Percentiles rank a stretch among this genome's conserved stretches.
Conservation (phyloP, 768 basidiomycete genomes). For the Phallus indusiatus region DNA sequence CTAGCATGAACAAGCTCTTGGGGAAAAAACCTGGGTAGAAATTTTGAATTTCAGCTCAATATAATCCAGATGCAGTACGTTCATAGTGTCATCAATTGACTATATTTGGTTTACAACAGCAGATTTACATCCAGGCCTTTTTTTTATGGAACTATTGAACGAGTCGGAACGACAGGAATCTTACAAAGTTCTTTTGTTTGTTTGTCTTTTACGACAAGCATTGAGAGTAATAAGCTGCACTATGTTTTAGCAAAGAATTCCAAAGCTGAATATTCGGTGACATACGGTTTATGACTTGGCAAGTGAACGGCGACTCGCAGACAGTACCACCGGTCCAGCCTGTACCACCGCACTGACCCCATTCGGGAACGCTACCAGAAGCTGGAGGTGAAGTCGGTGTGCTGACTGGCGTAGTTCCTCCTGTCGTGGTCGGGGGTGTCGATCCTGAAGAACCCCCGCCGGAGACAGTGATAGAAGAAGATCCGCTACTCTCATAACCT, state of each 20-base stretch:
- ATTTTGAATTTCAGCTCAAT: too few relatives aligned
- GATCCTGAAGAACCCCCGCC: background rate
- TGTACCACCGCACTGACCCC: constrained; percentile 6
- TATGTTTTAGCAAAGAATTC: background rate
- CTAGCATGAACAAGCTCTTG: too few relatives aligned
- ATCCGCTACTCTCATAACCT: constrained; percentile 35
- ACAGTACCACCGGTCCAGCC: constrained; percentile 9
- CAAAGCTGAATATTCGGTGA: background rate
- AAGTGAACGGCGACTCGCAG: constrained; percentile 7
- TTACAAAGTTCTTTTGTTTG: too few relatives aligned
- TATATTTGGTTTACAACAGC: too few relatives aligned
- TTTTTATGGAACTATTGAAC: too few relatives aligned
- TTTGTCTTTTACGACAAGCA: background rate
- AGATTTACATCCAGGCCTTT: too few relatives aligned
- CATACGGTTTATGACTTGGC: background rate
- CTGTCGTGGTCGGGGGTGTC: background rate
- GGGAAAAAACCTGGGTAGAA: too few relatives aligned
- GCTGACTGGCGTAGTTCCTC: background rate
- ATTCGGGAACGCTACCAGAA: background rate
- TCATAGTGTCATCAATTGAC: too few relatives aligned
- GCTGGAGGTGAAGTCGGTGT: background rate
- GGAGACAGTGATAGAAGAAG: constrained; percentile 20
- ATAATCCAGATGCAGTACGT: too few relatives aligned
- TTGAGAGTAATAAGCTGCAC: background rate
- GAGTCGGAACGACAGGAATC: too few relatives aligned